phyloP scores from a whole-genome alignment of 441 rosid species.

The Dalechampia spathulata region DNA sequence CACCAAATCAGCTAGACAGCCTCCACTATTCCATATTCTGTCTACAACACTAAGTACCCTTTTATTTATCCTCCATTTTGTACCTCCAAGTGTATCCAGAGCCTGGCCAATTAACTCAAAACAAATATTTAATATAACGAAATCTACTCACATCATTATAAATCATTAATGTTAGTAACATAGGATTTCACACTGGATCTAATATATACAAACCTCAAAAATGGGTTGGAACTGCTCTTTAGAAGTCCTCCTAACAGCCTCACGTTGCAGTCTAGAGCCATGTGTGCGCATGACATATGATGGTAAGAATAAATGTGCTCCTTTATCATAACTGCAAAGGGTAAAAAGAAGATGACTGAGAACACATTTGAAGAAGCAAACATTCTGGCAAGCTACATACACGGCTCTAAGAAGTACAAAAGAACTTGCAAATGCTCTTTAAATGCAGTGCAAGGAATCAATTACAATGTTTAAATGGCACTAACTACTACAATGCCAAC shows the following conservation, averaged over 20 bases:
- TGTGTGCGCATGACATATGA: conserved; percentile 91
- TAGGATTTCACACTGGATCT: conserved; percentile 7
- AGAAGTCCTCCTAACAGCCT: conserved; percentile 62
- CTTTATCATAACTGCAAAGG: conserved; percentile 74
- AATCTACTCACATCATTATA: background rate
- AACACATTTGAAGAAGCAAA: background rate
- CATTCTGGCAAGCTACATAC: background rate
- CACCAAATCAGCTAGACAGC: conserved; percentile 69
- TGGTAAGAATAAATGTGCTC: conserved; percentile 79
- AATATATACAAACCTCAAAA: conserved; percentile 58
- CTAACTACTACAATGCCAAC: background rate
- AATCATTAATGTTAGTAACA: conserved; percentile 2
- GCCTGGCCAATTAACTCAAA: conserved; percentile 47
- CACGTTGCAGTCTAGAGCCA: conserved; percentile 79
- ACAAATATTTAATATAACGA: conserved; percentile 9
- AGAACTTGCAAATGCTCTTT: background rate
- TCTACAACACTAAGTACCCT: conserved; percentile 69
- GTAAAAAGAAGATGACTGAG: conserved; percentile 9
- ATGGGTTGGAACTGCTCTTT: conserved; percentile 53
- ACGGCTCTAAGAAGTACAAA: background rate
- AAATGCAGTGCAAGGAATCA: too few relatives aligned
- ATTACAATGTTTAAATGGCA: background rate
- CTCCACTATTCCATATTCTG: conserved; percentile 93
- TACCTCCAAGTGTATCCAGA: conserved; percentile 85
- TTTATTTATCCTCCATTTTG: conserved; percentile 93